These are phyloP conservation scores for Eucalyptus rudis DNA, from an alignment of 345 rosid genomes.

Conservation along the genomic window DNA sequence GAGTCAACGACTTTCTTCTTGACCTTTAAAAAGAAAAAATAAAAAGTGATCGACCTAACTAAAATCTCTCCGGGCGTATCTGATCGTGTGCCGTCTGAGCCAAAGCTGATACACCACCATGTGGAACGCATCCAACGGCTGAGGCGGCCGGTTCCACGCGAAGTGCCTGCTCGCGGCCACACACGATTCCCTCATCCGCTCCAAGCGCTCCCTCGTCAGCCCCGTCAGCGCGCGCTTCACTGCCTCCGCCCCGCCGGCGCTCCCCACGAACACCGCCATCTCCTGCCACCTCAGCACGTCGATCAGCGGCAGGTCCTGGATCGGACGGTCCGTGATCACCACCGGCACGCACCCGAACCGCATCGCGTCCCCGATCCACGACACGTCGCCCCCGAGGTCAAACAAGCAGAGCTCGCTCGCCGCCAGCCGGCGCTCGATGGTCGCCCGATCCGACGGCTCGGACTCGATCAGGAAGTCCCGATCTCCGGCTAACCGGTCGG, in stretches of 20 bases:
- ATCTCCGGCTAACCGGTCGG: conserved; percentile 9
- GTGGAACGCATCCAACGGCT: conserved; percentile 37
- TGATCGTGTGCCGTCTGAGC: conserved; percentile 45
- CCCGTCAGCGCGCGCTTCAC: conserved; percentile 19
- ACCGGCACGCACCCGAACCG: conserved; percentile 43
- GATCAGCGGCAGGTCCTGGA: conserved; percentile 43
- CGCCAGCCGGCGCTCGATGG: conserved; percentile 3
- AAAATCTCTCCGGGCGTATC: conserved; percentile 19
- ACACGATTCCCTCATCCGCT: conserved; percentile 15
- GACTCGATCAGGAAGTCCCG: conserved; percentile 28
- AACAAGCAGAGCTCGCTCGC: conserved; percentile 38
- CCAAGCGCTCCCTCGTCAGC: conserved; percentile 2
- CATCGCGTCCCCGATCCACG: conserved; percentile 34
- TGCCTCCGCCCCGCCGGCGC: conserved; percentile 4
- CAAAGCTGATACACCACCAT: conserved; percentile 54
- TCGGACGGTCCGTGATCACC: conserved; percentile 44
- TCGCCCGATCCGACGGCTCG: conserved; percentile 24
- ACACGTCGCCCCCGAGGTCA: conserved; percentile 21
- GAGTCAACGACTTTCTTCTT: background rate
- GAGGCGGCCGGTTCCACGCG: conserved; percentile 28
- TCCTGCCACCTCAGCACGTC: conserved; percentile 46
- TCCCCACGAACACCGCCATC: conserved; percentile 25
- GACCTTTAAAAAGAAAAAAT: background rate
- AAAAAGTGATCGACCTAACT: background rate
- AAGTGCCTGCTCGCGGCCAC: conserved; percentile 22